Conservation (phyloP, 192 early-diverging fungal genomes). For the Coemansia biformis region DNA sequence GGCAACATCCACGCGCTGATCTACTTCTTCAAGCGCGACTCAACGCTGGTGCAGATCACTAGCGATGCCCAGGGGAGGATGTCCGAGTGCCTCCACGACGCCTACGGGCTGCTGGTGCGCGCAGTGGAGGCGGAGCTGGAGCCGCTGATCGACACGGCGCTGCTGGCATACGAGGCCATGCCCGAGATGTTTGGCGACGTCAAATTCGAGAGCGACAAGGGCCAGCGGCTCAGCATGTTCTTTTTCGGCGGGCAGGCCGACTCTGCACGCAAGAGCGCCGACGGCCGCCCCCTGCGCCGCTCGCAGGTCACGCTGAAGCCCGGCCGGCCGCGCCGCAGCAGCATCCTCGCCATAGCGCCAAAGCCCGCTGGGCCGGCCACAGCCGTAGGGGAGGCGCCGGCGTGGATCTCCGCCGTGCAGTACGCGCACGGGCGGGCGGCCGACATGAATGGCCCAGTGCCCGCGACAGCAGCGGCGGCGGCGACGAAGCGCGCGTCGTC, state of each 20-base stretch:
- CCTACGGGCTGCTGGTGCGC: constrained; percentile 58
- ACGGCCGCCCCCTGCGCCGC: constrained; percentile 46
- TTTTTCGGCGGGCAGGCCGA: constrained; percentile 37
- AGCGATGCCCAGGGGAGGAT: constrained; percentile 71
- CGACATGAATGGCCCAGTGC: neutral
- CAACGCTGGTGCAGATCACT: constrained; percentile 62
- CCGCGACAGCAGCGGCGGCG: neutral
- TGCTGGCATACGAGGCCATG: constrained; percentile 69
- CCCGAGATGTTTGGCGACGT: constrained; percentile 55
- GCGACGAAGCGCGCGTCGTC: constrained; percentile 30
- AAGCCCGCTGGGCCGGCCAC: constrained; percentile 20
- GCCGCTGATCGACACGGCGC: constrained; percentile 58
- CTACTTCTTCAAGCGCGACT: constrained; percentile 84
- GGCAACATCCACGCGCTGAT: constrained; percentile 77
- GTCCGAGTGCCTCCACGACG: constrained; percentile 74
- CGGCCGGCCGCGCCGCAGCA: constrained; percentile 34
- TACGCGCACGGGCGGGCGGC: constrained; percentile 4
- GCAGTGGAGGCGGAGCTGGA: constrained; percentile 64
- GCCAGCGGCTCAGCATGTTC: constrained; percentile 44
- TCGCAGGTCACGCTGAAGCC: constrained; percentile 29
- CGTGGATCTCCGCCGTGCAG: constrained; percentile 35
- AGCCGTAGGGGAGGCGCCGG: constrained; percentile 26
- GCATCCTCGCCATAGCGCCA: constrained; percentile 14
- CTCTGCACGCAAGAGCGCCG: constrained; percentile 25
- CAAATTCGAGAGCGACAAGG: constrained; percentile 38